A percentile compares a stretch with the other conserved stretches of the same genome.
phyloP scores from a whole-genome alignment of 257 asterid species.

The Solanum etuberosum region DNA sequence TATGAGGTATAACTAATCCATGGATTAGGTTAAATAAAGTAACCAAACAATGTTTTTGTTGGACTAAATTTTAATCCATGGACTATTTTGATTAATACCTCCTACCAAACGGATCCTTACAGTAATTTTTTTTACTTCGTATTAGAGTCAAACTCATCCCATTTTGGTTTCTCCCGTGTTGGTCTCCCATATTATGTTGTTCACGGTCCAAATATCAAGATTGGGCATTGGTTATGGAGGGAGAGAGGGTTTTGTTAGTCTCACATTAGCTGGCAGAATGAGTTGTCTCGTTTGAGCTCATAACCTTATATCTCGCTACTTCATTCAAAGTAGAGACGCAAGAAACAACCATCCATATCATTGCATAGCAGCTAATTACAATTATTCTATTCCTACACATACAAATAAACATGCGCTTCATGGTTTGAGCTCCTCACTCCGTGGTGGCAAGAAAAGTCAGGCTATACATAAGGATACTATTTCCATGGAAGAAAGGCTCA shows the following conservation, averaged over 20 bases:
- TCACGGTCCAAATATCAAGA: background rate
- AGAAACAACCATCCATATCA: background rate
- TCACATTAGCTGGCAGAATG: background rate
- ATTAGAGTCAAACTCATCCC: background rate
- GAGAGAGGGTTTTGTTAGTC: background rate
- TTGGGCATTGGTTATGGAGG: background rate
- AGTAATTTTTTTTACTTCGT: background rate
- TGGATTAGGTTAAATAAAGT: too few relatives aligned
- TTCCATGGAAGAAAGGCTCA: too few relatives aligned
- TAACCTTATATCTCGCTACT: constrained; percentile 1
- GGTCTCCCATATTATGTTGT: background rate
- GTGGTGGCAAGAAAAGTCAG: constrained; percentile 63
- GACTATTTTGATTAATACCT: too few relatives aligned
- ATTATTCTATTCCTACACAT: background rate
- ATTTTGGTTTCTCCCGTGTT: background rate
- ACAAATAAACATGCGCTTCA: constrained; percentile 30
- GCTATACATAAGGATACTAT: background rate
- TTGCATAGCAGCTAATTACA: background rate
- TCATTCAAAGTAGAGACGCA: constrained; percentile 5
- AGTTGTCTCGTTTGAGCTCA: constrained; percentile 2
- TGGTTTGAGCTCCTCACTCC: constrained; percentile 67
- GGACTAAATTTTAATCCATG: too few relatives aligned
- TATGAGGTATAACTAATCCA: too few relatives aligned
- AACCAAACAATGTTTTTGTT: too few relatives aligned
- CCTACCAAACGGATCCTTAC: too few relatives aligned